phyloP scores from a whole-genome alignment of 805 yeast genomes.

The Pichia manshurica region DNA sequence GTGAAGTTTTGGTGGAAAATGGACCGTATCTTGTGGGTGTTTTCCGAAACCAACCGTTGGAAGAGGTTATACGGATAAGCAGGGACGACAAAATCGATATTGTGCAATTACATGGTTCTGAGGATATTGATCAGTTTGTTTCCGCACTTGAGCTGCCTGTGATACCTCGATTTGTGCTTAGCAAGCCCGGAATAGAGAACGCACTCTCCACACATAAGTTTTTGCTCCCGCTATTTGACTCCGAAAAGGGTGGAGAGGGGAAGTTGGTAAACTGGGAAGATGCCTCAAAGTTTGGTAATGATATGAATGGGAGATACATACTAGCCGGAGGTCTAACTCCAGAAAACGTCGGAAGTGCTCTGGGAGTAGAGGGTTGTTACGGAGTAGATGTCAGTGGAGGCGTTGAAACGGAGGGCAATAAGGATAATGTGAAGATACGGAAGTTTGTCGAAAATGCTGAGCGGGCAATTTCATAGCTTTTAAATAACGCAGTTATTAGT shows the following conservation, averaged over 20 bases:
- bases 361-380: slow-evolving; percentile 48
- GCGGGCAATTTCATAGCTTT: neutral
- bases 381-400: slow-evolving; percentile 97
- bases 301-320: slow-evolving; percentile 38
- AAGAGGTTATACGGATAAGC: slow-evolving; percentile 46
- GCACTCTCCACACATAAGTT: slow-evolving; percentile 33
- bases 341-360: slow-evolving; percentile 58
- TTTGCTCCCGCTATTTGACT: slow-evolving; percentile 64
- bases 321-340: slow-evolving; percentile 90
- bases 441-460: slow-evolving; percentile 53
- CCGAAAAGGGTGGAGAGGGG: slow-evolving; percentile 93
- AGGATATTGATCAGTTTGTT: slow-evolving; percentile 46
- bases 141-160: slow-evolving; percentile 44
- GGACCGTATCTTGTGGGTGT: slow-evolving; percentile 86
- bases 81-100: slow-evolving; percentile 55
- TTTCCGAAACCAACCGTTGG: slow-evolving; percentile 72
- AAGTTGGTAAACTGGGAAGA: slow-evolving; percentile 66
- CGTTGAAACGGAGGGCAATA: slow-evolving; percentile 73
- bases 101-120: slow-evolving; percentile 85
- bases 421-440: slow-evolving; percentile 60
- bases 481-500: too few species aligned
- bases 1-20: slow-evolving; percentile 22
- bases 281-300: slow-evolving; percentile 34
- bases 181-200: slow-evolving; percentile 34
- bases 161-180: slow-evolving; percentile 67